Conservation (phyloP, 2,329 filamentous ascomycete genomes). For the Amylocarpus encephaloides region DNA sequence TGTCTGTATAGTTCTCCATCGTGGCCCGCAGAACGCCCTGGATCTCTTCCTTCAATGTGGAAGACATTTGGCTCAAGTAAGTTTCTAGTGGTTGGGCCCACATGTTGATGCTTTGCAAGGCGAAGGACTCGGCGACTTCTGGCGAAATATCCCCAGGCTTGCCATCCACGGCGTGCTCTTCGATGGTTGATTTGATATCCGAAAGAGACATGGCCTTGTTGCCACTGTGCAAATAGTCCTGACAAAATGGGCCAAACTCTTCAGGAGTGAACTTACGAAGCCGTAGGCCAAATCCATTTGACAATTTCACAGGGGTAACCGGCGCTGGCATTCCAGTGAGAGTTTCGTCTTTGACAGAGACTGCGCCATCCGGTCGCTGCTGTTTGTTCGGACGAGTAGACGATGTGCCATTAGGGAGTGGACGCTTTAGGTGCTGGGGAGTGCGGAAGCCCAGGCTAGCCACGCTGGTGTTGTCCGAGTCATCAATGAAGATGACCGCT, state of each 20-base stretch:
- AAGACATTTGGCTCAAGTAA: slow-evolving; percentile 39
- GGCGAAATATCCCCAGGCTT: slow-evolving; percentile 53
- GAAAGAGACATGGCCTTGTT: slow-evolving; percentile 19
- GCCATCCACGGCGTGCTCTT: slow-evolving; percentile 48
- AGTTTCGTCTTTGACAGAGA: too few species aligned
- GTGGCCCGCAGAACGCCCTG: slow-evolving; percentile 14
- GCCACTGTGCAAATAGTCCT: slow-evolving; percentile 6
- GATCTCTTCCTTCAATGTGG: slow-evolving; percentile 38
- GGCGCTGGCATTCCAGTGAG: too few species aligned
- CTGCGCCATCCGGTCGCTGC: too few species aligned
- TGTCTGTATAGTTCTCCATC: slow-evolving; percentile 13
- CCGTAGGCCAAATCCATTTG: too few species aligned
- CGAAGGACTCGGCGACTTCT: slow-evolving; percentile 54
- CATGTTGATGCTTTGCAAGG: slow-evolving; percentile 47
- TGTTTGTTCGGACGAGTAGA: too few species aligned
- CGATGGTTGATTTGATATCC: slow-evolving; percentile 48
- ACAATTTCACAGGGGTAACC: too few species aligned
- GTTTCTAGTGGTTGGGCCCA: slow-evolving; percentile 50
- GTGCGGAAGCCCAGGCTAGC: too few species aligned
- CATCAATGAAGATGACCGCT: slow-evolving; percentile 3
- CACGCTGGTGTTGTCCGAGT: slow-evolving; percentile 6
- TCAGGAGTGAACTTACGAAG: background rate
- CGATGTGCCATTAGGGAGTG: too few species aligned
- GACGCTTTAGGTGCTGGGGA: too few species aligned
- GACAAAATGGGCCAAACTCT: slow-evolving; percentile 9